These are phyloP conservation scores for Jatropha curcas DNA, from an alignment of 345 rosid species.

Conservation along the genomic window DNA sequence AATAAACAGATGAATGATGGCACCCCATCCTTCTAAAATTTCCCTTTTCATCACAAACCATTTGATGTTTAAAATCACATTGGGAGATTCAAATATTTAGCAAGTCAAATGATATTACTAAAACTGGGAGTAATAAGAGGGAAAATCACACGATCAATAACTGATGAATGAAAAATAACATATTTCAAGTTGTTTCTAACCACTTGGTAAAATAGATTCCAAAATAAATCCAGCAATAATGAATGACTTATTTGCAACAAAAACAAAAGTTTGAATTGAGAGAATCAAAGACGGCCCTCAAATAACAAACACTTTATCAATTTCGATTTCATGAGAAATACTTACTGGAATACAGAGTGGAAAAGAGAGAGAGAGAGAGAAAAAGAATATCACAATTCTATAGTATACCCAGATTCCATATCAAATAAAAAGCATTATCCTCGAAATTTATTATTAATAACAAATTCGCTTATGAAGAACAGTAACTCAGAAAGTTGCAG, in stretches of 20 bases:
- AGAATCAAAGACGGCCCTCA: neutral
- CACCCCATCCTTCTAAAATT: neutral
- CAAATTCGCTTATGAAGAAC: neutral
- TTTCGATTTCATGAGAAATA: neutral
- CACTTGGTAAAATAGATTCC: neutral
- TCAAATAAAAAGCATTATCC: neutral
- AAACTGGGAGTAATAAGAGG: neutral
- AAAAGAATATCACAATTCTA: neutral
- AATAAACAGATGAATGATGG: neutral
- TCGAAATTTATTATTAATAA: neutral
- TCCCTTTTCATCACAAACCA: neutral
- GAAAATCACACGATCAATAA: neutral
- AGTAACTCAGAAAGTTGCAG: neutral
- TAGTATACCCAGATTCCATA: neutral
- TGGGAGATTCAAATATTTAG: neutral
- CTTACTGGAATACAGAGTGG: neutral
- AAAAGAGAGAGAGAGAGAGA: neutral
- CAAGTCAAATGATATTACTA: too few relatives aligned
- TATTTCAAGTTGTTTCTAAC: neutral
- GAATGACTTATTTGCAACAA: neutral
- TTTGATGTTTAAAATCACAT: neutral
- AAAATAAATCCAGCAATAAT: neutral
- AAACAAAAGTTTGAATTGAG: neutral
- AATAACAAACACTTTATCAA: neutral
- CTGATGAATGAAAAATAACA: neutral